phyloP scores from a whole-genome alignment of 257 asterid species.

The Solanum medicagineum region DNA sequence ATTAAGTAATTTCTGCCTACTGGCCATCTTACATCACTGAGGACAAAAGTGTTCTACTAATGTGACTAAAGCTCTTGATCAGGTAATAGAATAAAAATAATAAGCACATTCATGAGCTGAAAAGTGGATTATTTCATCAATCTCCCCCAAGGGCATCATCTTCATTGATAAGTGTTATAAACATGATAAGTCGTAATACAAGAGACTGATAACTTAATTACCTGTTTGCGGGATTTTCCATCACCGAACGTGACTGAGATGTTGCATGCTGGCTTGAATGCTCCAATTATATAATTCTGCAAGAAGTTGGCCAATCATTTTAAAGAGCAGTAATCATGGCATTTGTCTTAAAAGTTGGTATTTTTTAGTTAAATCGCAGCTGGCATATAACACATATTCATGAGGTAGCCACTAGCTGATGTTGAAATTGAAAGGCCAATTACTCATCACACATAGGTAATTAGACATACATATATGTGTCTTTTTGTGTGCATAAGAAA shows the following conservation, averaged over 20 bases:
- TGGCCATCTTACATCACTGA: background rate
- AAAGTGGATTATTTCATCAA: background rate
- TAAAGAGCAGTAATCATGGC: background rate
- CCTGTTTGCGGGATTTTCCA: conserved; percentile 84
- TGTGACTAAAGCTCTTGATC: background rate
- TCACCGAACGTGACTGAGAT: conserved; percentile 57
- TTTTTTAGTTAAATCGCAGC: background rate
- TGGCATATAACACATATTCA: background rate
- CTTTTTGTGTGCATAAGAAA: background rate
- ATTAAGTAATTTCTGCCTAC: background rate
- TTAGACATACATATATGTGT: background rate
- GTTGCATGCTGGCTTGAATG: conserved; percentile 90
- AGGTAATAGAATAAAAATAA: background rate
- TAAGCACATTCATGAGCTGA: background rate
- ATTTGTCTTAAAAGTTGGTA: background rate
- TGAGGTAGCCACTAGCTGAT: background rate
- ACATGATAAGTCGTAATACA: background rate
- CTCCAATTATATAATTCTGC: conserved; percentile 85
- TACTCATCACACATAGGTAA: background rate
- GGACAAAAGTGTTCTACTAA: background rate
- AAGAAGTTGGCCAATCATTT: background rate
- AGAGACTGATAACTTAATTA: conserved; percentile 2
- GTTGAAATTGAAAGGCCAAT: background rate
- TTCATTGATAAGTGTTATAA: background rate
- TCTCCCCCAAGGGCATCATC: background rate